Base-by-base conservation (phyloP, 2,329 filamentous ascomycete genomes). In the Graphilbum ipis-grandicollis region DNA sequence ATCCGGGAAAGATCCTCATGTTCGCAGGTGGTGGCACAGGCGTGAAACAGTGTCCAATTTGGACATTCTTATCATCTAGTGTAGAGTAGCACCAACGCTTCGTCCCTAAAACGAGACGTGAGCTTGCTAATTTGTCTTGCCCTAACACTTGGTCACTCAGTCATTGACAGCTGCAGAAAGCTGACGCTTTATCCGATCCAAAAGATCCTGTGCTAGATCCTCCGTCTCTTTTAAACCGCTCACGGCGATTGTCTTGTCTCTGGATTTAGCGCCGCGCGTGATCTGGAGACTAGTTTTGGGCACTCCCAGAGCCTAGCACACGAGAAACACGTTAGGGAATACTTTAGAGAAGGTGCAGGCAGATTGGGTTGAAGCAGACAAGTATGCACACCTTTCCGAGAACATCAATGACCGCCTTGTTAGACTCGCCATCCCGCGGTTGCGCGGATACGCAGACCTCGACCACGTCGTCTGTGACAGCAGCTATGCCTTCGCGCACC, bases 361-460 rank as follows among this genome's bases (percentile, higher is more conserved):
- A 7, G 25, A 19, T 14, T 15, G 35, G 40, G 21, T 32, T n/a
- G 14, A 4, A 42, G 14, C 13, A 21, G 19, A 15, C n/a, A 18
- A 29, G 17, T 9, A 10, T 21, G n/a, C n/a, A n/a, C 46, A 74
- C 72, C 48, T 71, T 58, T 43, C 75, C 75, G 38, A 84, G 56
- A 5, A 82, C 55, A 28, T 66, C 59, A 34, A 72, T 56, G 3
- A 80, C 71, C 5, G 77, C 76, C 48, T 67, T 68, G 49, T 83
- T 83, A 5, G 78, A 71, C 49, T 79, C 73, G 13, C 76, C 75
- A 13, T 81, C 73, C 41, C 66, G 63, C 10, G 78, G 64, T 43
- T 67, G 73, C 0, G 75, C 76, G 1, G 75, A 56, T 3, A 82
- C 76, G 34, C 73, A 77, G 1, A 84, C 52, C 41, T 79, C 68